Conservation (phyloP, 371 early-diverging fungal species). For the Syncephalastrum sp. region DNA sequence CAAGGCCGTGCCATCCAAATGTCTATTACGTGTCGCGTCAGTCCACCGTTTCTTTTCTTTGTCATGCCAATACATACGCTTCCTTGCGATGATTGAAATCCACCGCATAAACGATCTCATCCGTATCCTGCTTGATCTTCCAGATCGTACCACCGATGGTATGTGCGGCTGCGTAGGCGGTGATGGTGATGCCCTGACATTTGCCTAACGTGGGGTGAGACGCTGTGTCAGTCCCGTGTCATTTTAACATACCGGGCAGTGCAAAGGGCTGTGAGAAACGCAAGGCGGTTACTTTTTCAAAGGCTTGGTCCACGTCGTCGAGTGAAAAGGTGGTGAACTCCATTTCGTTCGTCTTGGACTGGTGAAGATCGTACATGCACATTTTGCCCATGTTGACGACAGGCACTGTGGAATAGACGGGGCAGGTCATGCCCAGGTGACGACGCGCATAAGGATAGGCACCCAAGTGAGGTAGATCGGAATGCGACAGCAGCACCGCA, state of each 20-base stretch:
- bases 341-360: slow-evolving; percentile 65
- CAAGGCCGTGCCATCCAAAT: slow-evolving; percentile 81
- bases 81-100: slow-evolving; percentile 97
- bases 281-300: slow-evolving; percentile 80
- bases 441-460: slow-evolving; percentile 84
- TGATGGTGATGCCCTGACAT: slow-evolving; percentile 84
- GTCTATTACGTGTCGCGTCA: slow-evolving; percentile 44
- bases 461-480: slow-evolving; percentile 87
- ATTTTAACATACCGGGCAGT: slow-evolving; percentile 51
- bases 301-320: slow-evolving; percentile 80
- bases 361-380: slow-evolving; percentile 77
- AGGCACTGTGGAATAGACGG: slow-evolving; percentile 92
- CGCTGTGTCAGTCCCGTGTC: background rate
- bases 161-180: slow-evolving; percentile 95
- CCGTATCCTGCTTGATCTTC: slow-evolving; percentile 93
- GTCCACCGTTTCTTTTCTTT: background rate
- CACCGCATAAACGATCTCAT: slow-evolving; percentile 94
- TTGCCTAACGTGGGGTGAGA: slow-evolving; percentile 50
- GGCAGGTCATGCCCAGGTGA: slow-evolving; percentile 82
- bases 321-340: slow-evolving; percentile 73
- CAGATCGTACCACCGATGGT: slow-evolving; percentile 97
- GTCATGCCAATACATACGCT: slow-evolving; percentile 49
- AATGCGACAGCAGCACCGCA: slow-evolving; percentile 90
- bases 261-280: slow-evolving; percentile 91
- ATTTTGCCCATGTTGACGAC: slow-evolving; percentile 93